Evolutionary conservation across 2,329 filamentous ascomycete species (phyloP).

Genomic region (Tetracladium maxilliforme): DNA sequence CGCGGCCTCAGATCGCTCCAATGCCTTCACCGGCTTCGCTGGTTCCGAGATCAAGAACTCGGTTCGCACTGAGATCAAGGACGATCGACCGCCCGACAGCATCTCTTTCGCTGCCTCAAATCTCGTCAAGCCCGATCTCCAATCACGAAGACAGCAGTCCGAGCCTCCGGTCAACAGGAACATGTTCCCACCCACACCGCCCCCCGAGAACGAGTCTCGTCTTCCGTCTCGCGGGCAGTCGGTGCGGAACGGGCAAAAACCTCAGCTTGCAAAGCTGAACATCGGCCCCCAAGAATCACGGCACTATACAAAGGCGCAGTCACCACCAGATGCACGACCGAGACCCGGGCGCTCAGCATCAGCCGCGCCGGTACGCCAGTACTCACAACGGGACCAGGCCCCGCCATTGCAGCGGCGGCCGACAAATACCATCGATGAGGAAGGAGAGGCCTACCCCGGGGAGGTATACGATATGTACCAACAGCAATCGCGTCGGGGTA

Average conservation of each 20-base stretch:
- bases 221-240: constrained; percentile 31
- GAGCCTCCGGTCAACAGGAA: constrained; percentile 68
- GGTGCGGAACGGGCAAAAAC: constrained; percentile 46
- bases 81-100: constrained; percentile 71
- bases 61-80: constrained; percentile 37
- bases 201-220: constrained; percentile 69
- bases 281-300: constrained; percentile 24
- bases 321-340: no score
- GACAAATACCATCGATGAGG: no score
- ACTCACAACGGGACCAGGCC: no score
- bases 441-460: constrained; percentile 47
- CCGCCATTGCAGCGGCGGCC: no score
- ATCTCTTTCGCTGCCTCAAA: constrained; percentile 89
- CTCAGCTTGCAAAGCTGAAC: constrained; percentile 46
- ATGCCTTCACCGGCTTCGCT: constrained; percentile 70
- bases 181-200: constrained; percentile 94
- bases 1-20: constrained; percentile 68
- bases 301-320: no score
- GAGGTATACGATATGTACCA: constrained; percentile 51
- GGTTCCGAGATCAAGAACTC: constrained; percentile 68
- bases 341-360: neutral
- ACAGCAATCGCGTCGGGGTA: constrained; percentile 19
- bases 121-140: constrained; percentile 73
- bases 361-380: no score
- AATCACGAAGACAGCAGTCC: constrained; percentile 70